Conservation (phyloP, 768 basidiomycete genomes). For the Inosperma sp. region DNA sequence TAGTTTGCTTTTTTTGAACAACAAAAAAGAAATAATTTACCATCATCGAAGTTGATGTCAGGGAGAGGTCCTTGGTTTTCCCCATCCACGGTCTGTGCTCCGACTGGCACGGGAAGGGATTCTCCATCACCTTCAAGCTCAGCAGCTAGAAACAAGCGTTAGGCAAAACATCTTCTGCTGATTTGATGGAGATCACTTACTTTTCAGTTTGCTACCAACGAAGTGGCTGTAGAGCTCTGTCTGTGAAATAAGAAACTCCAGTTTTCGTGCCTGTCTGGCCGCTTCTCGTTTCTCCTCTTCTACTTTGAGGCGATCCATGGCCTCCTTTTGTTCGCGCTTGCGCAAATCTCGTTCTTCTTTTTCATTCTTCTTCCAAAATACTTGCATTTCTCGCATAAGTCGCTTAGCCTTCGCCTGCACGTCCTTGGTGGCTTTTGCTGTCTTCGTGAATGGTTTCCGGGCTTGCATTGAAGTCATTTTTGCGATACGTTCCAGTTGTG, state of each 20-base stretch:
- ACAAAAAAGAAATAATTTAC: slow-evolving; percentile 38
- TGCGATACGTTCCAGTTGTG: slow-evolving; percentile 73
- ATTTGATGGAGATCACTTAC: slow-evolving; percentile 39
- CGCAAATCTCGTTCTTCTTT: slow-evolving; percentile 91
- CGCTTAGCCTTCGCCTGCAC: slow-evolving; percentile 80
- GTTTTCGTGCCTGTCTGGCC: slow-evolving; percentile 88
- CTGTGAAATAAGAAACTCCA: slow-evolving; percentile 98
- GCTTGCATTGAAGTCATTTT: slow-evolving; percentile 73
- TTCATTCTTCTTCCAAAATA: slow-evolving; percentile 98
- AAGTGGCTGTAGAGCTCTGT: slow-evolving; percentile 99
- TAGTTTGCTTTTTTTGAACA: too few species aligned
- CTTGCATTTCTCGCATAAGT: slow-evolving; percentile 92
- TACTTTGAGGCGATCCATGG: slow-evolving; percentile 76
- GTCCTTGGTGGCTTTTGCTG: slow-evolving; percentile 77
- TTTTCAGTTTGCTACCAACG: slow-evolving; percentile 94
- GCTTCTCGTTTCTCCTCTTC: slow-evolving; percentile 95
- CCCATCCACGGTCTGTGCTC: slow-evolving; percentile 50
- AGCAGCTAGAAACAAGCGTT: slow-evolving; percentile 47
- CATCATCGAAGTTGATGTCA: slow-evolving; percentile 89
- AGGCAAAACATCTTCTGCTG: slow-evolving; percentile 8
- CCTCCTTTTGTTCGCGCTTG: slow-evolving; percentile 93
- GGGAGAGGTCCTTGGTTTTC: slow-evolving; percentile 49
- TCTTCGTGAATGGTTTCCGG: slow-evolving; percentile 66
- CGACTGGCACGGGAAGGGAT: slow-evolving; percentile 43
- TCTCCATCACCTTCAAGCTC: slow-evolving; percentile 65